Conservation (phyloP, 805 yeast species). For the Metschnikowia anglica region DNA sequence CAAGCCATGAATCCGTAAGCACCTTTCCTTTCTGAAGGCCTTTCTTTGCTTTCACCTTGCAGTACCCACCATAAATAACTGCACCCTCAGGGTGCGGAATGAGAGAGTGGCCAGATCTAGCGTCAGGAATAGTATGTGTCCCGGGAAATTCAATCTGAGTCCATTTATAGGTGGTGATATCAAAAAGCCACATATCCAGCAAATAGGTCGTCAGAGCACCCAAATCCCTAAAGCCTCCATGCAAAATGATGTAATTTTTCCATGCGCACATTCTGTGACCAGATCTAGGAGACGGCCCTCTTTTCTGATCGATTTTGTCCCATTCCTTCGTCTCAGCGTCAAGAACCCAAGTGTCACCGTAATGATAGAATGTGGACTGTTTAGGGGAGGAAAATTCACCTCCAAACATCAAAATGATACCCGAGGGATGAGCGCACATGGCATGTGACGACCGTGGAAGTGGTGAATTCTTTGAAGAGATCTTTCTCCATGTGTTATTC, state of each 20-base stretch:
- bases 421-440: constrained; percentile 90
- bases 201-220: constrained; percentile 81
- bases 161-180: constrained; percentile 88
- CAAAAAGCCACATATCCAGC: constrained; percentile 89
- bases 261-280: constrained; percentile 90
- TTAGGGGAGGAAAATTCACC: constrained; percentile 98
- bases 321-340: constrained; percentile 85
- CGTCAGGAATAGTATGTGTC: constrained; percentile 78
- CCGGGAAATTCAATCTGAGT: constrained; percentile 82
- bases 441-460: constrained; percentile 92
- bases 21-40: constrained; percentile 91
- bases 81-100: constrained; percentile 81
- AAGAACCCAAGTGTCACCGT: constrained; percentile 93
- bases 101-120: constrained; percentile 90
- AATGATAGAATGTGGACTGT: constrained; percentile 92
- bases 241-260: constrained; percentile 84
- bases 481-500: constrained; percentile 75
- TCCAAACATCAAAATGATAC: constrained; percentile 82
- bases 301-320: constrained; percentile 77
- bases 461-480: constrained; percentile 82
- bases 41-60: constrained; percentile 86
- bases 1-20: constrained; percentile 78
- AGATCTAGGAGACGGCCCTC: constrained; percentile 81
- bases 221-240: constrained; percentile 92
- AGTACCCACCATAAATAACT: constrained; percentile 87